phyloP scores from a whole-genome alignment of 75 land plant genomes.

The Isoetes taiwanensis region DNA sequence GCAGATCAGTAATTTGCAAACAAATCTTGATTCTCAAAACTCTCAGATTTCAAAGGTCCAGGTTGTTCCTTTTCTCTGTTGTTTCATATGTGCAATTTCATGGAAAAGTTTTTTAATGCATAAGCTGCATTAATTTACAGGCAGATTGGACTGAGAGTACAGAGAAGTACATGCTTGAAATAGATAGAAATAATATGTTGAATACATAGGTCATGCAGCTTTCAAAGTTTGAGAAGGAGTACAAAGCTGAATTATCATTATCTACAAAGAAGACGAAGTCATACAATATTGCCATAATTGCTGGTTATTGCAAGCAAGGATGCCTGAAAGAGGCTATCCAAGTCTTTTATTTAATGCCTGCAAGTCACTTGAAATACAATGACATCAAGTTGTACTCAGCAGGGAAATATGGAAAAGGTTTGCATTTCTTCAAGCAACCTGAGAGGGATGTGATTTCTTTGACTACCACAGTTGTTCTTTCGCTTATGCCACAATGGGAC shows the following conservation, averaged over 20 bases:
- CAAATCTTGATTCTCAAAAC: slow-evolving; percentile 23
- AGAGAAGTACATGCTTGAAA: slow-evolving; percentile 54
- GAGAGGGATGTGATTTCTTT: too few species aligned
- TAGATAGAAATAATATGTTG: slow-evolving; percentile 57
- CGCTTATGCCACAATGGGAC: too few species aligned
- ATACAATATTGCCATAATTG: too few species aligned
- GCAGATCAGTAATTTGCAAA: slow-evolving; percentile 65
- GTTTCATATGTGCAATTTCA: neutral
- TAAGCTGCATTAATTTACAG: slow-evolving; percentile 20
- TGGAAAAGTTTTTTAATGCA: neutral
- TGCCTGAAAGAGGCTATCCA: too few species aligned
- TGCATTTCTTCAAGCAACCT: too few species aligned
- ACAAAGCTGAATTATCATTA: slow-evolving; percentile 56
- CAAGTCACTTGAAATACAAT: too few species aligned
- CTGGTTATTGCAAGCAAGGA: too few species aligned
- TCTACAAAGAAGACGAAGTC: slow-evolving; percentile 38
- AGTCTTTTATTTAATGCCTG: too few species aligned
- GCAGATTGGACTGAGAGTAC: slow-evolving; percentile 42
- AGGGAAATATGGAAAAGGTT: too few species aligned
- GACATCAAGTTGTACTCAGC: too few species aligned
- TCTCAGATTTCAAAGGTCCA: slow-evolving; percentile 9
- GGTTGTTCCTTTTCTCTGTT: neutral
- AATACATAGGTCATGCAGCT: slow-evolving; percentile 64
- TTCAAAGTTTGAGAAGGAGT: slow-evolving; percentile 61
- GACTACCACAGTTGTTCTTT: too few species aligned